These are phyloP conservation scores for Dendryphion nanum DNA, from an alignment of 2,329 filamentous ascomycete species.

Conservation along the genomic window DNA sequence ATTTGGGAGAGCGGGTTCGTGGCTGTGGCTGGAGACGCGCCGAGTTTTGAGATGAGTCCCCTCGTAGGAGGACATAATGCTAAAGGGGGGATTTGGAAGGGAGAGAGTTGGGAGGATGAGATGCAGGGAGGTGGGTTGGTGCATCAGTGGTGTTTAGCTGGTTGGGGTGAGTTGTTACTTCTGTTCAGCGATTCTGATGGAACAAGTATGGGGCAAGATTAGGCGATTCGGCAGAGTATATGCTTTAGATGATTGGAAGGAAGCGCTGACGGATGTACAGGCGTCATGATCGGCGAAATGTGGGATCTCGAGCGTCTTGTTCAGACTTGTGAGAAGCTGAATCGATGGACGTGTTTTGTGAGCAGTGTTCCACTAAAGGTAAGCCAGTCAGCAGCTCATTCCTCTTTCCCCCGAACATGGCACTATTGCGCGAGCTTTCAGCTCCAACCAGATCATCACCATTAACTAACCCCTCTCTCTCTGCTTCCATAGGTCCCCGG, in stretches of 20 bases:
- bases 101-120: conserved; percentile 32
- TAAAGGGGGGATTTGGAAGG: conserved; percentile 33
- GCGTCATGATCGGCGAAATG: conserved; percentile 41
- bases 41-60: conserved; percentile 46
- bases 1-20: conserved; percentile 49
- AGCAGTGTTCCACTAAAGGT: conserved; percentile 59
- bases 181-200: too few species aligned
- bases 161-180: conserved; percentile 35
- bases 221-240: too few species aligned
- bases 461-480: too few species aligned
- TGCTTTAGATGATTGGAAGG: conserved; percentile 26
- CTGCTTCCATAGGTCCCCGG: conserved; percentile 55
- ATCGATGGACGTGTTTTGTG: conserved; percentile 60
- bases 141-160: conserved; percentile 33
- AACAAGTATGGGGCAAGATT: too few species aligned
- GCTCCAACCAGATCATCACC: too few species aligned
- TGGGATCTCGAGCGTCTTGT: conserved; percentile 52
- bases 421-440: not conserved
- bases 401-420: not conserved
- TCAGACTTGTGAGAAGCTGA: conserved; percentile 52
- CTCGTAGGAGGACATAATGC: conserved; percentile 33
- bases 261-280: conserved; percentile 20
- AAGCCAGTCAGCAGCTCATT: conserved; percentile 2
- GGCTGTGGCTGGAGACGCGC: conserved; percentile 45
- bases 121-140: conserved; percentile 26